Conservation (phyloP, 352 stramenopile genomes). For the Blastocystis sp. region DNA sequence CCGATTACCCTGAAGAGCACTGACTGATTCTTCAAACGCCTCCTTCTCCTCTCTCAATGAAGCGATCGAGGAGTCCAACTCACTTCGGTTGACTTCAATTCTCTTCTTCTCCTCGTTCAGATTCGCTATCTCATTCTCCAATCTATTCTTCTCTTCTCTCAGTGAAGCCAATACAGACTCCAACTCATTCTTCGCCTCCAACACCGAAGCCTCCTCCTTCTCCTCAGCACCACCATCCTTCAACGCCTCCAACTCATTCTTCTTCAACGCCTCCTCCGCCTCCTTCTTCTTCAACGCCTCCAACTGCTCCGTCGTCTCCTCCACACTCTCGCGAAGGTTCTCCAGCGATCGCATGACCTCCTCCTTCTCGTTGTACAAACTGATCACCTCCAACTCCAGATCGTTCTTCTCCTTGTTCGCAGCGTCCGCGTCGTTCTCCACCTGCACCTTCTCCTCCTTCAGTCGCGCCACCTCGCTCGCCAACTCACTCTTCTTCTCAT, state of each 20-base stretch:
- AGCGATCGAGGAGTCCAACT: background rate
- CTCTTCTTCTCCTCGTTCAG: background rate
- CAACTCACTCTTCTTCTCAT: constrained; percentile 5
- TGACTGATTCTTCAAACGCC: background rate
- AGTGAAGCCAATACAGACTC: background rate
- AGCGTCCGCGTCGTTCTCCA: no score
- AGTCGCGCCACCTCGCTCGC: background rate
- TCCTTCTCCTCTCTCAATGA: background rate
- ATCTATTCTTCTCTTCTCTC: background rate
- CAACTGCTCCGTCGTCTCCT: background rate
- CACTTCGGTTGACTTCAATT: no score
- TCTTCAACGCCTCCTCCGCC: background rate
- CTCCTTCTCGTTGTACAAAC: background rate
- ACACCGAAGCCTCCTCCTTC: background rate
- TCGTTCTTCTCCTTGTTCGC: background rate
- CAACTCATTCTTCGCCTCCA: background rate
- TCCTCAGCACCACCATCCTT: background rate
- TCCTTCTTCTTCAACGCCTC: background rate
- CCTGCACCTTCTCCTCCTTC: background rate
- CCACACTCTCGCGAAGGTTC: background rate
- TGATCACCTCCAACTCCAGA: background rate
- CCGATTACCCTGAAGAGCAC: background rate
- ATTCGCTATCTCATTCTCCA: background rate
- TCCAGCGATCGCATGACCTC: no score
- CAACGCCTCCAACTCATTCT: background rate